These are phyloP conservation scores for Sarcodon aspratus DNA, from an alignment of 768 basidiomycete genomes.

Conservation along the genomic window DNA sequence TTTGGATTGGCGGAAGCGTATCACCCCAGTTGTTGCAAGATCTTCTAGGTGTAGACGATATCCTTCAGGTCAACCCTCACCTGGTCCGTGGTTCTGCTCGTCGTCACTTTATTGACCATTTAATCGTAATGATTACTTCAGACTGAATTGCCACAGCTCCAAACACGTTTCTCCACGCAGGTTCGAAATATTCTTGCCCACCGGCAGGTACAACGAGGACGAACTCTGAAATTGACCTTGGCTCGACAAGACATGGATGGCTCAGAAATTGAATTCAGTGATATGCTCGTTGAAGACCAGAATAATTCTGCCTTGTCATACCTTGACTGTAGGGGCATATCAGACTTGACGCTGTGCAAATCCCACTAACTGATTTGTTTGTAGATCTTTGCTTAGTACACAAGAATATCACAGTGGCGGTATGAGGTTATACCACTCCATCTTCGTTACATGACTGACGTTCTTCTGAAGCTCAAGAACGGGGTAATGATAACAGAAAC, in stretches of 20 bases:
- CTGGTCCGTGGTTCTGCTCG: constrained; percentile 39
- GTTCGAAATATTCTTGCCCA: constrained; percentile 76
- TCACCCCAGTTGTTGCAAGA: constrained; percentile 78
- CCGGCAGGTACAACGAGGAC: constrained; percentile 43
- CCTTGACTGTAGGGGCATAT: constrained; percentile 58
- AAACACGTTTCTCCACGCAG: constrained; percentile 72
- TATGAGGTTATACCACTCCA: constrained; percentile 9
- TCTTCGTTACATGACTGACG: too few relatives aligned
- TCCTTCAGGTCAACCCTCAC: constrained; percentile 53
- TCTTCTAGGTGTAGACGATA: constrained; percentile 76
- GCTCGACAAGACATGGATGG: constrained; percentile 92
- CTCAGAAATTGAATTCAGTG: constrained; percentile 89
- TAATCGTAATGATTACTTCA: constrained; percentile 16
- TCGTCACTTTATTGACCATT: neutral
- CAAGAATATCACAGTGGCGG: constrained; percentile 24
- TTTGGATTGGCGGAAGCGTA: constrained; percentile 83
- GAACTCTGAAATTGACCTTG: constrained; percentile 51
- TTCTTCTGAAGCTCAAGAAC: neutral
- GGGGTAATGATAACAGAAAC: neutral
- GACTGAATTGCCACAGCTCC: constrained; percentile 59
- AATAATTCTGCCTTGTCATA: constrained; percentile 95
- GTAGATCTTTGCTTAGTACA: constrained; percentile 27
- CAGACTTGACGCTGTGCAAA: neutral
- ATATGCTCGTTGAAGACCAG: constrained; percentile 94
- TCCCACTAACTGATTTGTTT: neutral